phyloP scores from a whole-genome alignment of 2,329 filamentous ascomycete species.

The Diaporthe capsici region DNA sequence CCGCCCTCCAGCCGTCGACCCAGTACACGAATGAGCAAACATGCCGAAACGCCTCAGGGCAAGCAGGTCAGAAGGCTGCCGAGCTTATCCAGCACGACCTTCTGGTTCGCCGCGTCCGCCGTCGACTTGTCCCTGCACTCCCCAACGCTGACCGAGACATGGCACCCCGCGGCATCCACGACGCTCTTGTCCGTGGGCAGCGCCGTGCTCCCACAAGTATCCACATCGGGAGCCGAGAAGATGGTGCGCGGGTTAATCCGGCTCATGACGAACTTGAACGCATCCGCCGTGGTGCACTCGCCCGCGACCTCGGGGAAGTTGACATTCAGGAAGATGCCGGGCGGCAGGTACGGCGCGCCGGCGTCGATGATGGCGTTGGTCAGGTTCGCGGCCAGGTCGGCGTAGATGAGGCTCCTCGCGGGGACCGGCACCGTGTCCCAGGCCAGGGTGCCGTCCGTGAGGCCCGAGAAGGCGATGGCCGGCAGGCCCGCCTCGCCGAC shows the following conservation, averaged over 20 bases:
- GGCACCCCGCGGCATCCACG: constrained; percentile 66
- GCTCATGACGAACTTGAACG: constrained; percentile 76
- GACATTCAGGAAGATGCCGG: constrained; percentile 75
- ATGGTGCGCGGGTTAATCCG: constrained; percentile 69
- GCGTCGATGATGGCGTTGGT: constrained; percentile 67
- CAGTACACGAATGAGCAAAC: no score
- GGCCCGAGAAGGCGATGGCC: constrained; percentile 77
- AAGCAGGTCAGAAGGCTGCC: constrained; percentile 43
- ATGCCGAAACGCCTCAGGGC: not conserved
- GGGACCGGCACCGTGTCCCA: constrained; percentile 70
- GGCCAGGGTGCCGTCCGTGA: constrained; percentile 61
- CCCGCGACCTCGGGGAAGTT: constrained; percentile 72
- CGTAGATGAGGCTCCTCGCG: constrained; percentile 71
- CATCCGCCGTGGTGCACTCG: constrained; percentile 63
- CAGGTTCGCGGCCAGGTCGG: constrained; percentile 71
- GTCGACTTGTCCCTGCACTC: constrained; percentile 73
- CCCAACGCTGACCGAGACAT: constrained; percentile 74
- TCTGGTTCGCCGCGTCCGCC: constrained; percentile 65
- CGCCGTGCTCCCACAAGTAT: constrained; percentile 67
- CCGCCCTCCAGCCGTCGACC: no score
- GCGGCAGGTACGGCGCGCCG: constrained; percentile 74
- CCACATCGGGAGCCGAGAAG: constrained; percentile 67
- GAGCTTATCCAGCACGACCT: constrained; percentile 65
- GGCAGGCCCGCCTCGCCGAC: constrained; percentile 69
- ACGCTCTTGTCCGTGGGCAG: constrained; percentile 73